Base-by-base conservation (phyloP, 495 filamentous ascomycete genomes). In the Neurospora sp. region DNA sequence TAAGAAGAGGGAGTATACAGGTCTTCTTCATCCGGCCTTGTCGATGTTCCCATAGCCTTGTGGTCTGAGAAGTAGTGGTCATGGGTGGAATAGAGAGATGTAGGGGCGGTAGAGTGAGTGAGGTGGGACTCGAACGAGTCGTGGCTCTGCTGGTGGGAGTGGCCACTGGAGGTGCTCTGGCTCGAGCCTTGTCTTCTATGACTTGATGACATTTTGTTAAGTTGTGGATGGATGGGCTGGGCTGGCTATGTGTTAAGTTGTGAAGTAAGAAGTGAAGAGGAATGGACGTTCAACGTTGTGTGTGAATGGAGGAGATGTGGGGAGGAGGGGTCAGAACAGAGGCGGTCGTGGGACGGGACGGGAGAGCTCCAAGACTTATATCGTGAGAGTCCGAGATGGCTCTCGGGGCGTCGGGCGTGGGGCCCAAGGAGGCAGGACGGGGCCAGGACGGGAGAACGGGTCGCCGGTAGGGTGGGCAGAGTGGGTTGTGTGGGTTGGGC, bases 51-150 rank as follows among this genome's bases (percentile, higher is more conserved):
- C 10, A 74, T 75, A 3, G 79, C 79, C 74, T 90, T 86, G 70
- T 76, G 68, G 9, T 77, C 74, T 6, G 87, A 85, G 22, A 85
- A 84, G 37, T 65, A 82, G 81, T 20, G 86, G 83, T 77, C 53
- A 2, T 65, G 53, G 14, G 90, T 92, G 78, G 90, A 84, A 68
- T 89, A 84, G 10, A 85, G 72, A 65, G 86, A 87, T 18, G 91
- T 94, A 39, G 90, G 88, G 16, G 87, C 88, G 6, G 91, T 94
- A 74, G 90, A 92, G 78, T 85, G 53, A 37, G 53, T 65, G 27
- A 65, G 53, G 53, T 65, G 84, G 18, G 92, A 92, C 12, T 81
- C 85, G 73, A 88, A 86, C 38, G 91, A 92, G 72, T 84, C 85
- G 73, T 89, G 84, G 75, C 90, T 91, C 76, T 75, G 73, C 75